Conservation (phyloP, 169 alveolate genomes). For the Eimeria tenella region DNA sequence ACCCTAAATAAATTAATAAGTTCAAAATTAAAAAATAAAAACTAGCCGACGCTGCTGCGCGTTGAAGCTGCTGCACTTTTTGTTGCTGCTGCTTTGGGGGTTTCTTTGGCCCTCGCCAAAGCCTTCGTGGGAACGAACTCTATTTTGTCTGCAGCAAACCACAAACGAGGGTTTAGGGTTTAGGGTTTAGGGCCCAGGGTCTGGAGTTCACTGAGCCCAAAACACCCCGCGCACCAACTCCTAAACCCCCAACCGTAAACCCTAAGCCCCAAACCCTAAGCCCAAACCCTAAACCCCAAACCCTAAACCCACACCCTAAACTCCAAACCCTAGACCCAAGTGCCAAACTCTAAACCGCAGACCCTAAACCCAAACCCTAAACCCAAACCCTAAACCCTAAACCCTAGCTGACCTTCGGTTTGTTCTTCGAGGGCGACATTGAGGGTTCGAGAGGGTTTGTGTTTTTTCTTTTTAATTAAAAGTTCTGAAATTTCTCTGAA, state of each 20-base stretch:
- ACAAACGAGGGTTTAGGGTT: slow-evolving; percentile 9
- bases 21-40: no score
- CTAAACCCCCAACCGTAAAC: not conserved
- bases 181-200: not conserved
- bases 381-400: slow-evolving; percentile 25
- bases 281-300: not conserved
- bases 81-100: no score
- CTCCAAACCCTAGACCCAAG: not conserved
- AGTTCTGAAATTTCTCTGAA: slow-evolving; percentile 45
- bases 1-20: not conserved
- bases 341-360: not conserved
- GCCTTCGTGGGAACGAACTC: no score
- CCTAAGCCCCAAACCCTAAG: not conserved
- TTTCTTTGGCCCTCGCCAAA: no score
- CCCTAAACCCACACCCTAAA: not conserved
- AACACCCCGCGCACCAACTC: no score
- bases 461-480: slow-evolving; percentile 38
- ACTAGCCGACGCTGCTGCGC: no score
- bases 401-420: slow-evolving; percentile 24
- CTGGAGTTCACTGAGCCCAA: not conserved
- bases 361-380: slow-evolving; percentile 38
- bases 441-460: slow-evolving; percentile 35
- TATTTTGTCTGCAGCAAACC: not conserved
- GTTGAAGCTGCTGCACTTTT: no score
- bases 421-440: slow-evolving; percentile 40